Conservation (phyloP, 768 basidiomycete species). For the Kwoniella pini region DNA sequence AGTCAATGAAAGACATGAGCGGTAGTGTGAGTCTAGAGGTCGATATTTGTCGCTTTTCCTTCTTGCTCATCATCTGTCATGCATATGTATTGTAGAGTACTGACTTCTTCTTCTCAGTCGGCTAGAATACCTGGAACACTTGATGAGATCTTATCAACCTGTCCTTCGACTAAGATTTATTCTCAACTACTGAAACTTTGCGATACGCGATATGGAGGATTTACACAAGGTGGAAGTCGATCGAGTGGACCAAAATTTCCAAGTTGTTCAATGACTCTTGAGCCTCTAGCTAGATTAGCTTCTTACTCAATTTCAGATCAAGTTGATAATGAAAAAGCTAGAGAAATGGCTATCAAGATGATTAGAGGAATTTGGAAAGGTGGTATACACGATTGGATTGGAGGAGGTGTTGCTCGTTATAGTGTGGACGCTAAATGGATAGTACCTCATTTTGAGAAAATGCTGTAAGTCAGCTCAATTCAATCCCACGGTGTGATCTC, state of each 20-base stretch:
- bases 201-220: conserved; percentile 55
- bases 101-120: conserved; percentile 16
- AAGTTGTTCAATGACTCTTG: conserved; percentile 44
- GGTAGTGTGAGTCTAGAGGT: conserved; percentile 14
- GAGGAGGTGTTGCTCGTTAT: conserved; percentile 57
- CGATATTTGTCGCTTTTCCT: too few species aligned
- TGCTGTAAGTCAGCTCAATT: conserved; percentile 51
- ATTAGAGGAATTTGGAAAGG: conserved; percentile 53
- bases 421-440: conserved; percentile 58
- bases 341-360: conserved; percentile 40
- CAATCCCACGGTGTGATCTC: too few species aligned
- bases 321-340: conserved; percentile 18
- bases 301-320: conserved; percentile 8
- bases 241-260: conserved; percentile 55
- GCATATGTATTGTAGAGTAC: not conserved
- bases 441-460: conserved; percentile 59
- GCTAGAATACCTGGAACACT: conserved; percentile 25
- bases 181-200: conserved; percentile 38
- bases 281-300: conserved; percentile 39
- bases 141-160: conserved; percentile 22
- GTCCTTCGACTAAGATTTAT: conserved; percentile 30
- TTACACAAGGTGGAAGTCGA: conserved; percentile 45
- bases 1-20: conserved; percentile 36
- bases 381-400: conserved; percentile 57
- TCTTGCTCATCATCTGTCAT: too few species aligned